These are phyloP conservation scores for Aspergillus versicolor DNA, from an alignment of 2,329 filamentous ascomycete genomes.

Conservation along the genomic window DNA sequence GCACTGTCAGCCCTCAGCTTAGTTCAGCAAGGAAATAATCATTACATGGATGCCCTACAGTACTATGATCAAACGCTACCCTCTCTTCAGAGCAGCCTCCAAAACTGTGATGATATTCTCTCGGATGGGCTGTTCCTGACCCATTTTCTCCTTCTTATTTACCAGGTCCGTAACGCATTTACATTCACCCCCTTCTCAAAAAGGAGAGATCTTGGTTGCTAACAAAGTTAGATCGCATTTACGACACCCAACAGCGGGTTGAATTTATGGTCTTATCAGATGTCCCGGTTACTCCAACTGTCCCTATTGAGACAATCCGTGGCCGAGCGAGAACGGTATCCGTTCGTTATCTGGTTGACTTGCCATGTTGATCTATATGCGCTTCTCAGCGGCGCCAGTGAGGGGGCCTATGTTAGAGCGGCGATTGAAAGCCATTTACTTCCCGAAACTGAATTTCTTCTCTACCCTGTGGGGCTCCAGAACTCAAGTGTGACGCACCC, in stretches of 20 bases:
- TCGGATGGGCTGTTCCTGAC: constrained; percentile 58
- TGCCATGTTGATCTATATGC: constrained; percentile 57
- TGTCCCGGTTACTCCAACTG: constrained; percentile 53
- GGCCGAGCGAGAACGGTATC: constrained; percentile 47
- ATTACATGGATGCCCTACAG: constrained; percentile 51
- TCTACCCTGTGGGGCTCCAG: constrained; percentile 36
- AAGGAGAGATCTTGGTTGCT: neutral
- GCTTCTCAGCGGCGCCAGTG: constrained; percentile 52
- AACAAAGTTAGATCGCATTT: constrained; percentile 41
- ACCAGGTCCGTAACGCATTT: constrained; percentile 47
- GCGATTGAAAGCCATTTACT: constrained; percentile 50
- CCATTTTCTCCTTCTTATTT: constrained; percentile 58
- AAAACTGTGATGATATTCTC: constrained; percentile 51
- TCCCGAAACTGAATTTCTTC: constrained; percentile 40
- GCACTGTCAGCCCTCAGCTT: constrained; percentile 57
- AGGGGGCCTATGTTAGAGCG: constrained; percentile 50
- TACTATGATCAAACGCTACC: constrained; percentile 57
- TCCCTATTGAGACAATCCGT: constrained; percentile 48
- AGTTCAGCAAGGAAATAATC: constrained; percentile 45
- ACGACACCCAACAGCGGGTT: constrained; percentile 46
- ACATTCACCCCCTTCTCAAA: neutral
- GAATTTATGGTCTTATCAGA: constrained; percentile 56
- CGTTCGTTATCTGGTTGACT: constrained; percentile 56
- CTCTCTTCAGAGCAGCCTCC: constrained; percentile 46
- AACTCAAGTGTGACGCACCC: constrained; percentile 37